These are phyloP conservation scores for Schizophyllum amplum DNA, from an alignment of 1,284 basidiomycete species.

Conservation along the genomic window DNA sequence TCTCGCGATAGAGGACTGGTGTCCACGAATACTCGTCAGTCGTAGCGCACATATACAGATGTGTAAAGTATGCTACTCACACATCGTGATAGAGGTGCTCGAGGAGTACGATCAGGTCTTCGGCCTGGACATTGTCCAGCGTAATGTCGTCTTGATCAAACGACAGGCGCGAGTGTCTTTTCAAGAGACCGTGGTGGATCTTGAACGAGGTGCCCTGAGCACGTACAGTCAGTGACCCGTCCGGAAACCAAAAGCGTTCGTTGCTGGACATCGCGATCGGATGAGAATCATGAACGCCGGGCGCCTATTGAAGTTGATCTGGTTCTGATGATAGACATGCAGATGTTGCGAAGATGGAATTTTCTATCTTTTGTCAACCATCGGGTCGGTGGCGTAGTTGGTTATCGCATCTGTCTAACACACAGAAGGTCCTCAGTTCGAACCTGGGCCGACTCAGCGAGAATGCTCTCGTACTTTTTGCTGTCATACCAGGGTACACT, in stretches of 20 bases:
- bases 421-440: constrained; percentile 40
- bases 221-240: constrained; percentile 47
- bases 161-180: constrained; percentile 11
- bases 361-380: too few relatives aligned
- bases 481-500: too few relatives aligned
- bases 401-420: constrained; percentile 61
- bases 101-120: constrained; percentile 47
- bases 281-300: background rate
- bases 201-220: constrained; percentile 38
- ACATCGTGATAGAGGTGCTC: constrained; percentile 56
- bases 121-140: constrained; percentile 24
- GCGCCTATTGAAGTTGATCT: too few relatives aligned
- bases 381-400: constrained; percentile 45
- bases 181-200: constrained; percentile 28
- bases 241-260: constrained; percentile 51
- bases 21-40: background rate
- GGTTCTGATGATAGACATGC: too few relatives aligned
- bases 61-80: constrained; percentile 32
- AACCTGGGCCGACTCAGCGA: constrained; percentile 10
- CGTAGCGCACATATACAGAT: background rate
- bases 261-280: constrained; percentile 19
- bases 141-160: constrained; percentile 22
- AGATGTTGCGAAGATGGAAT: too few relatives aligned
- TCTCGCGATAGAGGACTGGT: constrained; percentile 36
- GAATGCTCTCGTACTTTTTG: too few relatives aligned